These are phyloP conservation scores for Coriolopsis trogii DNA, from an alignment of 1,284 basidiomycete genomes.

Conservation along the genomic window DNA sequence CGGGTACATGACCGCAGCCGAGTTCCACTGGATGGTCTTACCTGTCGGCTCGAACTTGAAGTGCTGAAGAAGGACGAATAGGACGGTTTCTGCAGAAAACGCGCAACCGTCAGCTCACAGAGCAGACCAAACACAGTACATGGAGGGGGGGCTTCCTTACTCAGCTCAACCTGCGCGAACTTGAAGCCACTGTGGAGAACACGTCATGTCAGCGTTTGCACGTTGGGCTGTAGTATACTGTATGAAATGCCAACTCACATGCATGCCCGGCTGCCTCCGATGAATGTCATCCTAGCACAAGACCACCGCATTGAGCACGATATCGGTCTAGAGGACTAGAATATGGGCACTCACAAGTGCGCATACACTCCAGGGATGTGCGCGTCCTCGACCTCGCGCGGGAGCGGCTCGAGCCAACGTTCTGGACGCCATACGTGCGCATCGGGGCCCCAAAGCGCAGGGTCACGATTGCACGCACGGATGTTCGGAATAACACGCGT, in stretches of 20 bases:
- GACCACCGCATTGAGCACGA: neutral
- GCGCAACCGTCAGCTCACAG: too few species aligned
- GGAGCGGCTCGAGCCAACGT: slow-evolving; percentile 15
- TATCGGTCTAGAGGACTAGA: neutral
- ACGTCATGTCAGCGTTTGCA: neutral
- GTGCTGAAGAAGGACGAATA: slow-evolving; percentile 18
- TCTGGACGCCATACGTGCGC: slow-evolving; percentile 7
- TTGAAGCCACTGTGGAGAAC: slow-evolving; percentile 15
- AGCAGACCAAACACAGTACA: too few species aligned
- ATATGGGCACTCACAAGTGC: neutral
- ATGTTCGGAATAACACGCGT: slow-evolving; percentile 12
- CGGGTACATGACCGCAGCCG: slow-evolving; percentile 21
- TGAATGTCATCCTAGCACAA: slow-evolving; percentile 35
- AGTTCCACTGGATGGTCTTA: slow-evolving; percentile 24
- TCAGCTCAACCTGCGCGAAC: slow-evolving; percentile 18
- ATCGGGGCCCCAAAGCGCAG: slow-evolving; percentile 6
- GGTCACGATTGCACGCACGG: neutral
- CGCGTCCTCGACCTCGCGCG: slow-evolving; percentile 6
- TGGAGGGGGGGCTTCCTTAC: too few species aligned
- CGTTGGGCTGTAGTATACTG: neutral
- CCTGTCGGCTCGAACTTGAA: slow-evolving; percentile 22
- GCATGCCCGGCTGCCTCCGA: slow-evolving; percentile 34
- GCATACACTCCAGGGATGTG: slow-evolving; percentile 16
- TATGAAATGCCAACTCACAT: slow-evolving; percentile 32
- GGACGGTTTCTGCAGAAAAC: slow-evolving; percentile 19